These are phyloP conservation scores for Talaromyces ruber DNA, from an alignment of 495 filamentous ascomycete species.

Conservation along the genomic window DNA sequence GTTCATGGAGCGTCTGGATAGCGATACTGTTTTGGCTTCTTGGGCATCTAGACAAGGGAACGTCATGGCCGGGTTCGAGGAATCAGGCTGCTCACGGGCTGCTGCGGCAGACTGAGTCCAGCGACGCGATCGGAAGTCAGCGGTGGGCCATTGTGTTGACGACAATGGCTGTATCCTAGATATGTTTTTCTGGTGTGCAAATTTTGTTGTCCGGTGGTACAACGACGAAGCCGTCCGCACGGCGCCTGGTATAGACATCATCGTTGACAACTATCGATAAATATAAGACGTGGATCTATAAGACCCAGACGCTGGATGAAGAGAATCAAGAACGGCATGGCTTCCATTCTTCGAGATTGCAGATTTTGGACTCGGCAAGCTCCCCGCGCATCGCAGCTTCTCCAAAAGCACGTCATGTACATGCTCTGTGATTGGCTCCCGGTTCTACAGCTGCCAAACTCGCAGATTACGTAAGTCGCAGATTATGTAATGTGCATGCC, in stretches of 20 bases:
- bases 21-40: conserved; percentile 72
- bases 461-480: background rate
- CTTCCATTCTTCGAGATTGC: background rate
- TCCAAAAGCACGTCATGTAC: conserved; percentile 3
- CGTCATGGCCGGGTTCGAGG: conserved; percentile 82
- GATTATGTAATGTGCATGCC: background rate
- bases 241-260: background rate
- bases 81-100: conserved; percentile 16
- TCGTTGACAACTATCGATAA: background rate
- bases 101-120: background rate
- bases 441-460: background rate
- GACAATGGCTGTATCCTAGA: background rate
- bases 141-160: background rate
- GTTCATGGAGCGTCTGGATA: conserved; percentile 60
- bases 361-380: background rate
- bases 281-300: background rate
- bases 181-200: background rate
- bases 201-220: background rate
- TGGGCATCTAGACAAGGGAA: conserved; percentile 94
- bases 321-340: background rate
- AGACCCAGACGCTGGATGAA: background rate
- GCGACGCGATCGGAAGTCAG: background rate
- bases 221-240: background rate
- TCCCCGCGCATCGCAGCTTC: conserved; percentile 3
- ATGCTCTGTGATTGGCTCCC: background rate